Evolutionary conservation across 495 filamentous ascomycete species (phyloP).

Genomic region (Evernia prunastri): DNA sequence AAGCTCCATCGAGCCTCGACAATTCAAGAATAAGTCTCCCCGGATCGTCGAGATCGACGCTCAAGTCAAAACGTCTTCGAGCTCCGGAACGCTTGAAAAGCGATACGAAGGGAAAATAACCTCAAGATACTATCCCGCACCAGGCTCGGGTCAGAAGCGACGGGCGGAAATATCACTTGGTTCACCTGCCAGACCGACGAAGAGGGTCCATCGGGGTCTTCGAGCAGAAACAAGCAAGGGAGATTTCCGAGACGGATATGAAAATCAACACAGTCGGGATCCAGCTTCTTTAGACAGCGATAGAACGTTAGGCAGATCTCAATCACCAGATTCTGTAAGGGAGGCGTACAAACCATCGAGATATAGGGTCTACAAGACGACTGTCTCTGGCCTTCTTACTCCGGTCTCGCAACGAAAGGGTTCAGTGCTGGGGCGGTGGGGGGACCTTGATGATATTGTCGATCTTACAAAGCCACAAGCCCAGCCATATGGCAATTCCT

Average conservation of each 20-base stretch:
- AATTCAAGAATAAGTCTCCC: neutral
- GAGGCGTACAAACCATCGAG: neutral
- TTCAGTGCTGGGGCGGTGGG: neutral
- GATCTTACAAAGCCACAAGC: constrained; percentile 8
- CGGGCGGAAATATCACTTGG: neutral
- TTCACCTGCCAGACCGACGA: neutral
- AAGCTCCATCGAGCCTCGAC: constrained; percentile 2
- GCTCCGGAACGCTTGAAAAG: constrained; percentile 5
- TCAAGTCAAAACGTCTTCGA: constrained; percentile 11
- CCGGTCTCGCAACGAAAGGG: neutral
- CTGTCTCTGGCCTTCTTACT: neutral
- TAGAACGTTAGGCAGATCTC: constrained; percentile 2
- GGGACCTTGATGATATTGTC: neutral
- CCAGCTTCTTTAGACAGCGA: neutral
- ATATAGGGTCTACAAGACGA: neutral
- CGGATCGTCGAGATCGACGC: constrained; percentile 11
- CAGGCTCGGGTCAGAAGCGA: neutral
- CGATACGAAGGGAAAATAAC: constrained; percentile 13
- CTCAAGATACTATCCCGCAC: neutral
- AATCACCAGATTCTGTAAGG: neutral
- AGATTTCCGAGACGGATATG: neutral
- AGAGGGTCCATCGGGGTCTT: neutral
- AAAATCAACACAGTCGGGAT: neutral
- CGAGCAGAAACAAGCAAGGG: neutral
- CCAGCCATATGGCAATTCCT: neutral